Conservation (phyloP, 2,329 filamentous ascomycete genomes). For the Didymella segeticola region DNA sequence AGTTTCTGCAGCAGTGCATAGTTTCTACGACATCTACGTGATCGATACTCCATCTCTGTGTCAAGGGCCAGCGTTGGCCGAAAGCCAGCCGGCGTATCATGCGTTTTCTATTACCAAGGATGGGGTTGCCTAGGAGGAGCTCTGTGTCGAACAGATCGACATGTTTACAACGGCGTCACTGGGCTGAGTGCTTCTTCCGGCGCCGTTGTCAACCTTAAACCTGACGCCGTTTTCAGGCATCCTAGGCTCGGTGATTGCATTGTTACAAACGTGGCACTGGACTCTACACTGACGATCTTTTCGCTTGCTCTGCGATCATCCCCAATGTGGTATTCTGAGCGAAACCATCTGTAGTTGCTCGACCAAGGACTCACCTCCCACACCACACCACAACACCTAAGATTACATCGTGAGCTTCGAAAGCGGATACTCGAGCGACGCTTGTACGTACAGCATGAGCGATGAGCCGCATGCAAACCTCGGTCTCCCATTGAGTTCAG, state of each 20-base stretch:
- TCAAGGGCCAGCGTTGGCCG: not conserved
- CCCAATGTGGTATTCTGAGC: slow-evolving; percentile 1
- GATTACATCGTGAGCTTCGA: not conserved
- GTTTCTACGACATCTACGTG: not conserved
- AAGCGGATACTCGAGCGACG: not conserved
- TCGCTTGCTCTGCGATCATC: not conserved
- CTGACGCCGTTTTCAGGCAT: slow-evolving; percentile 1
- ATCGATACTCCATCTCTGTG: not conserved
- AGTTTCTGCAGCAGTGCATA: slow-evolving; percentile 3
- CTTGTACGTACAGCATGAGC: not conserved
- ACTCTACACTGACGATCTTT: not conserved
- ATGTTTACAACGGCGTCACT: not conserved
- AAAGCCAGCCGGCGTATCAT: not conserved
- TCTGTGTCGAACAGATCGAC: slow-evolving; percentile 1
- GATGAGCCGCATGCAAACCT: not conserved
- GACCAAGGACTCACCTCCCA: not conserved
- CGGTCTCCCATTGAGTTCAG: not conserved
- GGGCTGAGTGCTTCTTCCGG: not conserved
- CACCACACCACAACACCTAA: not conserved
- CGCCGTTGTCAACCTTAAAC: slow-evolving; percentile 7
- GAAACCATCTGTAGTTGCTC: not conserved
- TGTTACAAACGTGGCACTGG: not conserved
- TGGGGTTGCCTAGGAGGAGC: not conserved
- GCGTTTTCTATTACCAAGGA: not conserved
- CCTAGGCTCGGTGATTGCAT: not conserved